Conservation (phyloP, 2,329 filamentous ascomycete species). For the Colletotrichum costaricense region DNA sequence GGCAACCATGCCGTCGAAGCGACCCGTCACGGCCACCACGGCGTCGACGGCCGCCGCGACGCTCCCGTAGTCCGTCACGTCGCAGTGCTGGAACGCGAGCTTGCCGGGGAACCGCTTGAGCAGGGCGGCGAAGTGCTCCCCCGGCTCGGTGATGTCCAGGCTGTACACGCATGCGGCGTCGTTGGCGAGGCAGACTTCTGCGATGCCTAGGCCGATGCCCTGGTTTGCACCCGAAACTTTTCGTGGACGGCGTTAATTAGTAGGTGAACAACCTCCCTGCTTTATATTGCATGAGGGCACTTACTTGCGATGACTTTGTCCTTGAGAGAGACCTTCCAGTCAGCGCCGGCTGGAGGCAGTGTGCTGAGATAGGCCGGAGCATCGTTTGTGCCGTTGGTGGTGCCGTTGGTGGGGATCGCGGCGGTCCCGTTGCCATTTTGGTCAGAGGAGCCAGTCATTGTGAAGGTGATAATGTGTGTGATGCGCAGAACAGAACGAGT, state of each 20-base stretch:
- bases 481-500: too few relatives aligned
- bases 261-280: not conserved
- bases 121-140: conserved; percentile 47
- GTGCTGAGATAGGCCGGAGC: conserved; percentile 42
- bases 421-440: not conserved
- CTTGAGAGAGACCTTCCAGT: conserved; percentile 48
- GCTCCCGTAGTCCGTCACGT: conserved; percentile 55
- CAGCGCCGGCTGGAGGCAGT: conserved; percentile 45
- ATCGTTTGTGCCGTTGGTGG: not conserved
- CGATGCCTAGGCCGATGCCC: conserved; percentile 52
- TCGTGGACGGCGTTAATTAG: not conserved
- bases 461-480: not conserved
- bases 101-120: conserved; percentile 53
- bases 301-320: conserved; percentile 53
- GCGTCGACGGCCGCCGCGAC: conserved; percentile 53
- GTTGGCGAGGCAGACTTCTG: conserved; percentile 58
- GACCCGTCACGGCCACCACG: conserved; percentile 50
- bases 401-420: not conserved
- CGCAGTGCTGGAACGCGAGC: conserved; percentile 57
- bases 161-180: conserved; percentile 52
- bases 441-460: not conserved
- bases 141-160: conserved; percentile 51
- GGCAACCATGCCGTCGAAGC: conserved; percentile 49
- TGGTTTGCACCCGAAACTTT: conserved; percentile 51
- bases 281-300: conserved; percentile 22